A percentile compares a stretch with the other conserved stretches of the same genome.
Evolutionary conservation across 495 filamentous ascomycete species (phyloP).

Genomic region (Aspergillus steynii): DNA sequence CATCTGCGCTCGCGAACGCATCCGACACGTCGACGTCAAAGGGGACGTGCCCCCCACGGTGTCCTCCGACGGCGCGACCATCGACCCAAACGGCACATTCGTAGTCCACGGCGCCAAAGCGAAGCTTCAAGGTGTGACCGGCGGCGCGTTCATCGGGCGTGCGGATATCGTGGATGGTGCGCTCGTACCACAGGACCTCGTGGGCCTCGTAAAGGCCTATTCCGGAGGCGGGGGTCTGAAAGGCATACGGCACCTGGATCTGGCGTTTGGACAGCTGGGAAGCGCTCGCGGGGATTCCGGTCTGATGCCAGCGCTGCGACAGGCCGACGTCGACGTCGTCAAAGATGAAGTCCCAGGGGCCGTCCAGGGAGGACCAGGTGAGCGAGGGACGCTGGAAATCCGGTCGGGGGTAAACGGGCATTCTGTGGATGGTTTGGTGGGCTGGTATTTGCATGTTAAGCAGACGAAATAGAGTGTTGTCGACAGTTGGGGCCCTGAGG

Average conservation of each 20-base stretch:
- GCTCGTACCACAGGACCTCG: conserved; percentile 63
- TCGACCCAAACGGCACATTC: conserved; percentile 38
- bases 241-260: conserved; percentile 60
- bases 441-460: no score
- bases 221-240: conserved; percentile 57
- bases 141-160: conserved; percentile 18
- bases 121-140: conserved; percentile 27
- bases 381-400: conserved; percentile 54
- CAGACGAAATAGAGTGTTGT: no score
- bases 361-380: conserved; percentile 55
- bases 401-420: conserved; percentile 43
- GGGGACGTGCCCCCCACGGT: conserved; percentile 39
- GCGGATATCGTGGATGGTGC: conserved; percentile 48
- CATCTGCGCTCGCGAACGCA: conserved; percentile 10
- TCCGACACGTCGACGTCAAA: conserved; percentile 39
- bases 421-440: not conserved
- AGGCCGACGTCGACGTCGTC: conserved; percentile 56
- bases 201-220: conserved; percentile 55
- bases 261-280: conserved; percentile 27
- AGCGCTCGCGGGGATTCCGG: conserved; percentile 23
- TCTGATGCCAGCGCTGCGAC: conserved; percentile 30
- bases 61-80: conserved; percentile 24
- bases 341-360: conserved; percentile 57
- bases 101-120: conserved; percentile 42
- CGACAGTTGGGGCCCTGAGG: no score